Base-by-base conservation (phyloP, 805 yeast genomes). In the Suhomyces xylopsoci region DNA sequence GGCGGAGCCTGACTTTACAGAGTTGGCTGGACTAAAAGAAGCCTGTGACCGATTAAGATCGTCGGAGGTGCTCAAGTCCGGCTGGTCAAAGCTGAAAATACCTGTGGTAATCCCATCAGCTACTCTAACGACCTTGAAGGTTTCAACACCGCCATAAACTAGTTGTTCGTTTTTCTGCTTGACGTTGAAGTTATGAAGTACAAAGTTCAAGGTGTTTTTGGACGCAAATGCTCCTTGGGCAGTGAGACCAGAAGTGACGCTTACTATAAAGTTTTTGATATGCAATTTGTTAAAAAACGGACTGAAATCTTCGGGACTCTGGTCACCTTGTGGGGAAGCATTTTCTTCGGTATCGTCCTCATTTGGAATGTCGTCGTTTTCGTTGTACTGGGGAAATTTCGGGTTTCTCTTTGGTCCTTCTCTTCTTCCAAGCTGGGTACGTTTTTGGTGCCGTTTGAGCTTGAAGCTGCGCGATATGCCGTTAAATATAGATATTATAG, bases 131-230 rank as follows among this genome's bases (percentile, higher is more conserved):
- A 76, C 52, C 1, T 59, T 52, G n/a, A 81, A 53, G 0, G 55
- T 59, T 45, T 74, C 70, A 1, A 83, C 54, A 1, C 81, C 80
- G 1, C 89, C 90, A 55, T 74, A 78, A 1, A 74, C 58, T 47
- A 80, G 66, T 0, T 59, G 60, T 0, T 70, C 65, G 52, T 72
- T 74, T 51, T 77, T 78, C 50, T 77, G 81, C 48, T 75, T 76
- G 22, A 83, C 48, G 43, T 66, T 68, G 6, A 80, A 45, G 24
- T 71, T 70, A 17, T 45, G 59, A 24, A 55, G 62, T 20, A 48
- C 56, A 28, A 52, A 69, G 40, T 50, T 74, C 41, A 57, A 73
- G 54, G 52, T 68, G 30, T 41, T 57, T 1, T 67, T 55, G n/a
- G 74, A 63, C 0, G 71, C 63, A 63, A 82, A 81, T 0, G 56